Conservation (phyloP, 371 early-diverging fungal species). For the Mortierella sp. region DNA sequence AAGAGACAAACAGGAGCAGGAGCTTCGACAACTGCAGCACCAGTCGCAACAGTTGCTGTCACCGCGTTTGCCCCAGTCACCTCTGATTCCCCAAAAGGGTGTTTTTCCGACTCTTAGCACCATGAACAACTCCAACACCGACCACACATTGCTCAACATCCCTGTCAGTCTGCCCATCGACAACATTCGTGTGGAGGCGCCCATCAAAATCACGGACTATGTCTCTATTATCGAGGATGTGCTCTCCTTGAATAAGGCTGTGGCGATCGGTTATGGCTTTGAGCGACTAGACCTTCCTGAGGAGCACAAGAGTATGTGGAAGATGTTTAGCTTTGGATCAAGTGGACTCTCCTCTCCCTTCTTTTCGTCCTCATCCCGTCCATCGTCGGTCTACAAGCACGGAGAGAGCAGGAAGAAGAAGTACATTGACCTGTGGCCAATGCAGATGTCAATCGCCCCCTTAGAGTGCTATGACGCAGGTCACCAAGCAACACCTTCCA, state of each 20-base stretch:
- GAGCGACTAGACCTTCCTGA: constrained; percentile 55
- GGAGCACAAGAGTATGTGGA: constrained; percentile 37
- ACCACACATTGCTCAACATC: constrained; percentile 40
- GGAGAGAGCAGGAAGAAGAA: constrained; percentile 44
- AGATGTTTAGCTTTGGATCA: constrained; percentile 19
- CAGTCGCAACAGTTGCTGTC: neutral
- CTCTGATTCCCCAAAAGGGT: constrained; percentile 2
- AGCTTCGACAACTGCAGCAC: constrained; percentile 18
- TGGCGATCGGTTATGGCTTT: constrained; percentile 73
- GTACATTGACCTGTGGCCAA: constrained; percentile 77
- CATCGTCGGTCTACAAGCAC: constrained; percentile 33
- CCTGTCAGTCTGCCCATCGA: constrained; percentile 64
- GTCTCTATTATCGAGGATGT: constrained; percentile 77
- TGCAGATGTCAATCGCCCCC: constrained; percentile 61
- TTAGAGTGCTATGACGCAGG: constrained; percentile 20
- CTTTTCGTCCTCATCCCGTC: constrained; percentile 17
- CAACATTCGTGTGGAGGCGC: constrained; percentile 63
- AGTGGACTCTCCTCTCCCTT: constrained; percentile 14
- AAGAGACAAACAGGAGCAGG: constrained; percentile 28
- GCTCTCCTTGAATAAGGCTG: constrained; percentile 71
- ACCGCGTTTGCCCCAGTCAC: neutral
- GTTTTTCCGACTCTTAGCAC: neutral
- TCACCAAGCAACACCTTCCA: constrained; percentile 7
- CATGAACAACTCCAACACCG: constrained; percentile 8
- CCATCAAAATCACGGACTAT: constrained; percentile 66